A percentile compares a stretch with the other conserved stretches of the same genome.
phyloP scores from a whole-genome alignment of 1,284 basidiomycete species.

The Abortiporus biennis region DNA sequence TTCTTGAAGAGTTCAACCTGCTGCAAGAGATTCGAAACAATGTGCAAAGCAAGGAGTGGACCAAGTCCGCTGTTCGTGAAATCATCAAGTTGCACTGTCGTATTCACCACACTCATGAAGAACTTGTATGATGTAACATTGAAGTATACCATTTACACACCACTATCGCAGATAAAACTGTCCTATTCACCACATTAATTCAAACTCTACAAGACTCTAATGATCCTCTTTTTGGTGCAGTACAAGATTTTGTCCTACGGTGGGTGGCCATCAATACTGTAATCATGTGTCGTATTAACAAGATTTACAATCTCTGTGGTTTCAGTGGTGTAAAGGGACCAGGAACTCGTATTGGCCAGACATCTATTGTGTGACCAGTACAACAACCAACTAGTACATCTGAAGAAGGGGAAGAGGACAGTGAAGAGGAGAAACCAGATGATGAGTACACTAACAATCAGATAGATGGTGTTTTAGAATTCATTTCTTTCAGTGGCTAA shows the following conservation, averaged over 20 bases:
- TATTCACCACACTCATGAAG: background rate
- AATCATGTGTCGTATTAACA: slow-evolving; percentile 2
- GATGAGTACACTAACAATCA: no score
- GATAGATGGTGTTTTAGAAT: no score
- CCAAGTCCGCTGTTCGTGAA: slow-evolving; percentile 11
- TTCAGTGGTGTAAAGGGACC: slow-evolving; percentile 5
- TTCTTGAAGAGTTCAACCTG: slow-evolving; percentile 30
- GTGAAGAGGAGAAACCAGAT: no score
- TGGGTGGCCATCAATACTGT: slow-evolving; percentile 3
- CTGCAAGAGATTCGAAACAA: slow-evolving; percentile 26
- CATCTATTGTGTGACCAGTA: no score
- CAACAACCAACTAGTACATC: no score
- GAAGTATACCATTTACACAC: background rate
- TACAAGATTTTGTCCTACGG: slow-evolving; percentile 5
- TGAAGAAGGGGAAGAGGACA: no score
- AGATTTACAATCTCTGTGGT: slow-evolving; percentile 5
- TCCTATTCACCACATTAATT: background rate
- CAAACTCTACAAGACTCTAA: background rate
- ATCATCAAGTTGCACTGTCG: background rate
- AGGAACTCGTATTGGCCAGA: background rate
- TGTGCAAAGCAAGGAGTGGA: slow-evolving; percentile 24
- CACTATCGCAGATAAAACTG: background rate
- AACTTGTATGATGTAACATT: background rate
- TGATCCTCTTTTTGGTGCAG: slow-evolving; percentile 2
- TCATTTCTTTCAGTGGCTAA: no score